Percentiles rank a stretch among this genome's conserved stretches.
These are phyloP conservation scores for Aureobasidium sp. DNA, from an alignment of 2,329 filamentous ascomycete species.

Conservation along the genomic window DNA sequence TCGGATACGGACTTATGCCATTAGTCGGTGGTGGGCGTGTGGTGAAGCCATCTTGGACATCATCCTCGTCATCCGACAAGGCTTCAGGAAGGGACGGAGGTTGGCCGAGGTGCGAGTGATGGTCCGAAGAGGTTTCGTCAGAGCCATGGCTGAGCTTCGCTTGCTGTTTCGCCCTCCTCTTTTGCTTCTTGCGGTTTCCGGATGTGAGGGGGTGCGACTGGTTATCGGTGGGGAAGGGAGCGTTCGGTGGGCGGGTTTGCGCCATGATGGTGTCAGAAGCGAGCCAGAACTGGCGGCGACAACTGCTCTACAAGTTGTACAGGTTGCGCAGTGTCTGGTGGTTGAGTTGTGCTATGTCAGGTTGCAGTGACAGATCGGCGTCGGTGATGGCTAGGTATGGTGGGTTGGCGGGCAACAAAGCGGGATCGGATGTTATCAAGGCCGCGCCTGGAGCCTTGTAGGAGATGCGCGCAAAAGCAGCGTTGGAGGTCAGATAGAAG, in stretches of 20 bases:
- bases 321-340: background rate
- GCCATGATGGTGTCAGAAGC: slow-evolving; percentile 25
- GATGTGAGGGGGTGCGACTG: slow-evolving; percentile 33
- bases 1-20: slow-evolving; percentile 24
- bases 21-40: slow-evolving; percentile 33
- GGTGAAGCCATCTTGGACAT: slow-evolving; percentile 29
- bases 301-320: background rate
- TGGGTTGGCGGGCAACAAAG: slow-evolving; percentile 5
- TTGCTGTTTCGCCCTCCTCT: slow-evolving; percentile 77
- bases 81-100: slow-evolving; percentile 27
- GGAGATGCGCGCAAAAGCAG: background rate
- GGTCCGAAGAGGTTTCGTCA: slow-evolving; percentile 16
- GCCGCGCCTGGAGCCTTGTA: slow-evolving; percentile 2
- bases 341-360: slow-evolving; percentile 3
- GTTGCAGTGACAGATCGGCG: slow-evolving; percentile 1
- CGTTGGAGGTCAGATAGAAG: background rate
- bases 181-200: slow-evolving; percentile 92
- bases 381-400: background rate
- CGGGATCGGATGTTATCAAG: slow-evolving; percentile 1
- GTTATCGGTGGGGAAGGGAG: slow-evolving; percentile 20
- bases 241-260: slow-evolving; percentile 17
- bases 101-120: slow-evolving; percentile 30
- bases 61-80: slow-evolving; percentile 38
- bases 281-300: slow-evolving; percentile 16
- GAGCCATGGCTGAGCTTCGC: slow-evolving; percentile 44